Base-by-base conservation (phyloP, 495 filamentous ascomycete species). In the Usnea hakonensis region DNA sequence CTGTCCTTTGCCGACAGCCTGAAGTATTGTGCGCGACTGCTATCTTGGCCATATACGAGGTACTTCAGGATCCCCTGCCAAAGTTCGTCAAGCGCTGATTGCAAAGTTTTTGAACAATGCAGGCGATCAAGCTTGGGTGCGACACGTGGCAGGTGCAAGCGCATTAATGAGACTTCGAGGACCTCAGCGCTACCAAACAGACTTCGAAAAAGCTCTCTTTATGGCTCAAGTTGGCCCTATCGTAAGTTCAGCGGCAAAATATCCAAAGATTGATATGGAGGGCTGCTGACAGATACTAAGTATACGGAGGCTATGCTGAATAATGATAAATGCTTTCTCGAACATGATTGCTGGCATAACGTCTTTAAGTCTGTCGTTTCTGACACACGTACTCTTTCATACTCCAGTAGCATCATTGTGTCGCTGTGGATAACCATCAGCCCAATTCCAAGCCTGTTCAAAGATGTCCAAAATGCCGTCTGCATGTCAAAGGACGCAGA, bases 201-300 rank as follows among this genome's bases (percentile, higher is more conserved):
- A 74, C 11, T 75, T 74, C 55, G 74, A 76, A 57, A 70, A 71
- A 57, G 67, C 74, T 1, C 66, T 76, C 28, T 71, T 76, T 36
- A 67, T 73, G 26, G 69, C 70, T 23, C 70, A 74, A 43, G 65
- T 65, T 33, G 73, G 69, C 30, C 68, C 70, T 55, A 70, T 71
- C 23, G 73, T 74, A 66, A 50, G 68, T 35, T 33, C 11, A 7
- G 23, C 17, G 5, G 13, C 11, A 5, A 32, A 6, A 17, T 3
- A 30, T 2, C 28, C 9, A 13, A 28, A 13, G 5, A 4, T 1
- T 3, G 14, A 28, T 17, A 17, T 7, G 1, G 11, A 7, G 16
- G 46, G 26, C 46, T 64, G 13, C 37, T 41, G 23, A 32, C 32
- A 28, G 6, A 23, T 32, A 28, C 32, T 2, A 30, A 73, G 69